phyloP scores from a whole-genome alignment of 306 rosid species.

The Benincasa hispida region DNA sequence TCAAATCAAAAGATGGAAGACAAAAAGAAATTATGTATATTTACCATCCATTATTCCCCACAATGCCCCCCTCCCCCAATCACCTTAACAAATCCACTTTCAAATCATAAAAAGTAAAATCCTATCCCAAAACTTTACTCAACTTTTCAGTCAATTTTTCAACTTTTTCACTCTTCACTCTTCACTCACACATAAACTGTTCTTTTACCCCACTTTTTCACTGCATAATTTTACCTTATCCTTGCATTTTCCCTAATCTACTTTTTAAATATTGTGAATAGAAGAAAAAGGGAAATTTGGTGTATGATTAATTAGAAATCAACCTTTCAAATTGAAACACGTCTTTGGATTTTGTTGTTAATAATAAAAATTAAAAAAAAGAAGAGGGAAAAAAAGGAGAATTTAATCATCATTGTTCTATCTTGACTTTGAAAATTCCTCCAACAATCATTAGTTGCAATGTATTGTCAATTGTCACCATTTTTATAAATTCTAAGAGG shows the following conservation, averaged over 20 bases:
- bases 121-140: background rate
- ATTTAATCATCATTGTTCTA: background rate
- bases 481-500: background rate
- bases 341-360: background rate
- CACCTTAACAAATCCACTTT: background rate
- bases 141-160: background rate
- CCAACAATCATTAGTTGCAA: too few relatives aligned
- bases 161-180: background rate
- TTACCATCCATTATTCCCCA: background rate
- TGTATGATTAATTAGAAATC: background rate
- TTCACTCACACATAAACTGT: background rate
- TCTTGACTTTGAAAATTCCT: background rate
- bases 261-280: background rate
- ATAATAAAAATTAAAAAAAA: background rate
- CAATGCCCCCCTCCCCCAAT: too few relatives aligned
- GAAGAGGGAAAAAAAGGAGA: background rate
- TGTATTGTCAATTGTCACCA: too few relatives aligned
- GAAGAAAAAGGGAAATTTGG: background rate
- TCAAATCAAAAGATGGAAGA: background rate
- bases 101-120: background rate
- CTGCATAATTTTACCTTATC: background rate
- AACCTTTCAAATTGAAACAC: background rate
- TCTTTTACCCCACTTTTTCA: background rate
- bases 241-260: background rate
- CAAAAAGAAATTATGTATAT: too few relatives aligned